Evolutionary conservation across 805 yeast genomes (phyloP).

Genomic region (Ogataea trehalophila): DNA sequence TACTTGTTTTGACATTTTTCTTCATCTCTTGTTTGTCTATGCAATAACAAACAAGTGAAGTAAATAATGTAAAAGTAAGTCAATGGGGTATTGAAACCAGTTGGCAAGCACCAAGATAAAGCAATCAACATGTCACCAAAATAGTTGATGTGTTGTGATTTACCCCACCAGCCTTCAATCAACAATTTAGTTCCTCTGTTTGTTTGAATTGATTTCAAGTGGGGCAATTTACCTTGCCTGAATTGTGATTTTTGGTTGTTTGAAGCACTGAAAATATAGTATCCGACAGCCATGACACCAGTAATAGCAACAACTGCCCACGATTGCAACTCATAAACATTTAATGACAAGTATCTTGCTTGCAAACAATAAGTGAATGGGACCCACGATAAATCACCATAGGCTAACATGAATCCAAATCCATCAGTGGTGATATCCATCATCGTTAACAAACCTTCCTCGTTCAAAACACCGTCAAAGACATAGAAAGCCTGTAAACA

Average conservation of each 20-base stretch:
- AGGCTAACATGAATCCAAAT: slow-evolving; percentile 91
- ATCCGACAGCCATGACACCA: slow-evolving; percentile 50
- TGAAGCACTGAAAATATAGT: slow-evolving; percentile 75
- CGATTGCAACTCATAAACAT: slow-evolving; percentile 51
- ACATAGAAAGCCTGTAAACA: slow-evolving; percentile 75
- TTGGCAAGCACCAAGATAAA: slow-evolving; percentile 86
- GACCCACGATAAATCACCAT: slow-evolving; percentile 89
- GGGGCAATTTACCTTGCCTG: slow-evolving; percentile 67
- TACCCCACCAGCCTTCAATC: slow-evolving; percentile 95
- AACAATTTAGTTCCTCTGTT: slow-evolving; percentile 74
- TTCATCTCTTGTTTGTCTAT: slow-evolving; percentile 89
- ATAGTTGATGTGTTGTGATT: slow-evolving; percentile 89
- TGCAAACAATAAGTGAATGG: slow-evolving; percentile 91
- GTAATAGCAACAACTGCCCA: slow-evolving; percentile 37
- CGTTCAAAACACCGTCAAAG: slow-evolving; percentile 88
- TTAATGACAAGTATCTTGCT: slow-evolving; percentile 70
- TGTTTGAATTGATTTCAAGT: slow-evolving; percentile 67
- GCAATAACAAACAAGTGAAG: slow-evolving; percentile 76
- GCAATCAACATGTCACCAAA: slow-evolving; percentile 94
- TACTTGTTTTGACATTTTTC: slow-evolving; percentile 84
- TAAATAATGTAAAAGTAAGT: slow-evolving; percentile 85
- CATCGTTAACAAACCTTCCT: slow-evolving; percentile 86
- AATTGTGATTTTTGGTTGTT: slow-evolving; percentile 83
- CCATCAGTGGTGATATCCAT: slow-evolving; percentile 97
- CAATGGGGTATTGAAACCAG: slow-evolving; percentile 74